A percentile compares a stretch with the other conserved stretches of the same genome.
phyloP scores from a whole-genome alignment of 805 yeast species.

The Candida nemodendra region DNA sequence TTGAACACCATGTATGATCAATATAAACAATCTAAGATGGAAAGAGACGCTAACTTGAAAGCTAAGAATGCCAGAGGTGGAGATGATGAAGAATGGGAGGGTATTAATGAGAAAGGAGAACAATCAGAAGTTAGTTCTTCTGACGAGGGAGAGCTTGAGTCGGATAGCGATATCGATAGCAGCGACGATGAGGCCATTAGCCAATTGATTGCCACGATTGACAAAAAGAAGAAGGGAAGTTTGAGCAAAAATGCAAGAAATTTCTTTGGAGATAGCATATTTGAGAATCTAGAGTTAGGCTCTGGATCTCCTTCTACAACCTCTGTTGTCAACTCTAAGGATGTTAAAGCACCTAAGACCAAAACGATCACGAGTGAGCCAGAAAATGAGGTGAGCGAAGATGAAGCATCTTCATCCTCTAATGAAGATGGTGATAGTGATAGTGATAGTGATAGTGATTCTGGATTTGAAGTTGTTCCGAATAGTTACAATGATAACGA shows the following conservation, averaged over 20 bases:
- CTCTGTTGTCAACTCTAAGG: too few relatives aligned
- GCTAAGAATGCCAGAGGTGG: conserved; percentile 77
- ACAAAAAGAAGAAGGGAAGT: conserved; percentile 42
- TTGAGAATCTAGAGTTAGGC: conserved; percentile 46
- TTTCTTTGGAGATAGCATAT: conserved; percentile 53
- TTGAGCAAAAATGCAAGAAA: conserved; percentile 42
- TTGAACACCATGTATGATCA: conserved; percentile 77
- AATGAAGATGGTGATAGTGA: conserved; percentile 21
- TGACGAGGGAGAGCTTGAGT: conserved; percentile 46
- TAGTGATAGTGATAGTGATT: conserved; percentile 19
- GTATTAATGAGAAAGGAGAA: conserved; percentile 51
- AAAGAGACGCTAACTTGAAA: conserved; percentile 63
- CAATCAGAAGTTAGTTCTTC: conserved; percentile 28
- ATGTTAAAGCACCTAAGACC: conserved; percentile 10
- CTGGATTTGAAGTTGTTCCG: conserved; percentile 45
- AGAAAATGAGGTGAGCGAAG: conserved; percentile 9
- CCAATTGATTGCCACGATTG: conserved; percentile 53
- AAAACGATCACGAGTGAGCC: conserved; percentile 12
- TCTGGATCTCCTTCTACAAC: conserved; percentile 22
- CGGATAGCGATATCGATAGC: conserved; percentile 44
- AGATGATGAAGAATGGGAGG: conserved; percentile 78
- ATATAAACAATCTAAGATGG: conserved; percentile 65
- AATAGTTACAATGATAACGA: conserved; percentile 39
- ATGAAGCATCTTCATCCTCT: conserved; percentile 4
- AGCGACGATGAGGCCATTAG: conserved; percentile 74